phyloP scores from a whole-genome alignment of 805 yeast genomes.

The Pichia pseudocactophila region DNA sequence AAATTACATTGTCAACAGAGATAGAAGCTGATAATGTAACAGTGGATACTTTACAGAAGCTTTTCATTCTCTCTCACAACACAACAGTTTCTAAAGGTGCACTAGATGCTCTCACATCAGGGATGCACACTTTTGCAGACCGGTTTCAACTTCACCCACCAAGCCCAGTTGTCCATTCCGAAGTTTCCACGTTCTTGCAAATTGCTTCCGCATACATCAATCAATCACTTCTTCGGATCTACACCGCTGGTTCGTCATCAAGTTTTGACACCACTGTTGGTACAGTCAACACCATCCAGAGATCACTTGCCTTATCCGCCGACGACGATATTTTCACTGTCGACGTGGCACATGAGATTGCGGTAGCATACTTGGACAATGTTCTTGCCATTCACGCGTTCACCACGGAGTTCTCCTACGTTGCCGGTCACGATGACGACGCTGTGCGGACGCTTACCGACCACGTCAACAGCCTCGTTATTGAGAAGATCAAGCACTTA shows the following conservation, averaged over 20 bases:
- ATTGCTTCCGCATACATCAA: neutral
- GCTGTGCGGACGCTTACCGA: neutral
- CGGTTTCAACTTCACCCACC: neutral
- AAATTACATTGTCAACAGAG: neutral
- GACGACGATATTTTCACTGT: neutral
- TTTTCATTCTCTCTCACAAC: constrained; percentile 3
- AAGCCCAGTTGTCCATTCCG: neutral
- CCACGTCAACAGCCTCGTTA: neutral
- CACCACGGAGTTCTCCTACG: constrained; percentile 5
- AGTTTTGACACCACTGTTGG: neutral
- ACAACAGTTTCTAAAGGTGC: neutral
- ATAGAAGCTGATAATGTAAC: neutral
- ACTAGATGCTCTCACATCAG: neutral
- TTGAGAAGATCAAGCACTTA: constrained; percentile 29
- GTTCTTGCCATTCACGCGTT: constrained; percentile 6
- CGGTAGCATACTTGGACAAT: constrained; percentile 3
- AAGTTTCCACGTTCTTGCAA: neutral
- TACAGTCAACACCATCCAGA: constrained; percentile 3
- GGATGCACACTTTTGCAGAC: neutral
- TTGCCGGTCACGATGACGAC: neutral
- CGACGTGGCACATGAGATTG: constrained; percentile 1
- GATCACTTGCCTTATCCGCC: neutral
- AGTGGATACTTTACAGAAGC: constrained; percentile 7
- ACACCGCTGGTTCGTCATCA: neutral
- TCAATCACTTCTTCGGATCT: neutral